Base-by-base conservation (phyloP, 78 protist genomes). In the Guillardia theta region DNA sequence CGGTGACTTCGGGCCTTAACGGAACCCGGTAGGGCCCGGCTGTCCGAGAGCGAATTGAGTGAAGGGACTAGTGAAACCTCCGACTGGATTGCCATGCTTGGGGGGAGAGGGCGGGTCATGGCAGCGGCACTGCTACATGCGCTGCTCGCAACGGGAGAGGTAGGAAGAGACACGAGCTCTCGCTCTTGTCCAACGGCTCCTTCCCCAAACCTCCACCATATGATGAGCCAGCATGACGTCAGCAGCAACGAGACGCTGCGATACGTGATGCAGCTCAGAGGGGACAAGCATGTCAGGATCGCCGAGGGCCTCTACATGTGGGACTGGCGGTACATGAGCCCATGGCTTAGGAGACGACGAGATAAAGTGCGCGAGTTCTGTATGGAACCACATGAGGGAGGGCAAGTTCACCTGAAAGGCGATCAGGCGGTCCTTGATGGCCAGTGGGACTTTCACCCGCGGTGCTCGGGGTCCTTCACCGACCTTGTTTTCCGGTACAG, bases 371-470 rank as follows among this genome's bases (percentile, higher is more conserved):
- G 12, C 27, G 45, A 70, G 83, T 70, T 70, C 22, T 43, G 46
- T 22, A 36, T 70, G 33, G 0, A 1, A 43, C 83, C 83, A 24
- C 83, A 10, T 3, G 45, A 36, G 45, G 83, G 83, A 36, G 36
- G 83, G 27, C 46, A 22, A 4, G 10, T 70, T 15, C 33, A 24
- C 83, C 27, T 70, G 27, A 36, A 43, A 70, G 83, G 83, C 6
- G 45, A 70, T 36, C 83, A 36, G 33, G n/a, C 83, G 41, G 21
- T 36, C 33, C 83, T 70, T 24, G 83, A 70, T 43, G 83, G 83
- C n/a, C 83, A 70, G 41, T 70, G 83, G 83, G 83, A 70, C 83
- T 70, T 70, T 24, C 83, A 24, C 8, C 83, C 83, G 41, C n/a
- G 12, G 6, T 12, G 9, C 21, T 22, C 46, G 41, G 83, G 83